These are phyloP conservation scores for sunflower (Helianthus annuus) DNA, from an alignment of 129 eudicot species.

Conservation along the genomic window HanXRQr2.0-SUNRISE NC_035436.2:5177051-5177550, in stretches of 20 bases:
- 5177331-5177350: conserved; percentile 14
- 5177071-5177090: not conserved
- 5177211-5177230: conserved; percentile 78
- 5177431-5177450: not conserved
- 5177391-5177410: conserved; percentile 14
- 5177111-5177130: conserved; percentile 17
- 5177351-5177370: conserved; percentile 3
- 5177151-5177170: conserved; percentile 11
- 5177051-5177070: not conserved
- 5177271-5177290: conserved; percentile 29
- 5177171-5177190: conserved; percentile 34
- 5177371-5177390: not conserved
- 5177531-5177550: conserved; percentile 6
- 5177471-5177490: conserved; percentile 8
- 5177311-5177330: not conserved
- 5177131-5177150: not conserved
- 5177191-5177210: conserved; percentile 70
- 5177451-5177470: not conserved
- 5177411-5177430: not conserved
- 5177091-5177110: not conserved
- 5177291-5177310: not conserved
- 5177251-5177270: conserved; percentile 98
- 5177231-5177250: conserved; percentile 79
- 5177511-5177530: not conserved
- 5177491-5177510: conserved; percentile 9